Percentiles rank a stretch among this genome's conserved stretches.
These are phyloP conservation scores for Rhododendron williamsianum DNA, from an alignment of 148 eudicot species.

Conservation along the genomic window DNA sequence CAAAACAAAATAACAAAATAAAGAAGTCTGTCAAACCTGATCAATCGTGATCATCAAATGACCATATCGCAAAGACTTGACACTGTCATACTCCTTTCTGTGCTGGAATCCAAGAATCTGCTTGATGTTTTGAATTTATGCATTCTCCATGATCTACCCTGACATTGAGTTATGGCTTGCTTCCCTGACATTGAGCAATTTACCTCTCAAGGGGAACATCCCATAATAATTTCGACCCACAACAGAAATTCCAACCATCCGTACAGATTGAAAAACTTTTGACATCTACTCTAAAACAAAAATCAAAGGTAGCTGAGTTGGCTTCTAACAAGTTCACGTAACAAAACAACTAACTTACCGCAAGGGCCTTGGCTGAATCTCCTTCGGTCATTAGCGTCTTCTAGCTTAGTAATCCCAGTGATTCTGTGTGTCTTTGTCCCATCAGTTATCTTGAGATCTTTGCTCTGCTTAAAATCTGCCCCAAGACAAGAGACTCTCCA, in stretches of 20 bases:
- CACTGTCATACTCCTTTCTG: slow-evolving; percentile 57
- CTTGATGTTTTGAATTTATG: slow-evolving; percentile 68
- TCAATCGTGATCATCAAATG: slow-evolving; percentile 97
- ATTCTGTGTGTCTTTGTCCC: slow-evolving; percentile 58
- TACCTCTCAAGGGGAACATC: slow-evolving; percentile 88
- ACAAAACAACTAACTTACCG: slow-evolving; percentile 43
- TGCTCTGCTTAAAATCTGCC: slow-evolving; percentile 70
- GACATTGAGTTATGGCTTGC: slow-evolving; percentile 75
- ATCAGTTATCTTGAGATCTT: slow-evolving; percentile 84
- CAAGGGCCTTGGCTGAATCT: slow-evolving; percentile 95
- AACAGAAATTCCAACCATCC: slow-evolving; percentile 75
- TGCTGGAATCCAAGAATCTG: slow-evolving; percentile 85
- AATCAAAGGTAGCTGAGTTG: neutral
- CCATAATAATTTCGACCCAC: slow-evolving; percentile 70
- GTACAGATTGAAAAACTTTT: neutral
- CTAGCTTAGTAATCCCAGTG: slow-evolving; percentile 54
- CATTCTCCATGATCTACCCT: slow-evolving; percentile 69
- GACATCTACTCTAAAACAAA: neutral
- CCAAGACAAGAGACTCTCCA: slow-evolving; percentile 67
- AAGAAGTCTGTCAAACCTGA: slow-evolving; percentile 49
- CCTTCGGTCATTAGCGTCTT: slow-evolving; percentile 96
- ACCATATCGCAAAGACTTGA: slow-evolving; percentile 73
- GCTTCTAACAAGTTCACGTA: neutral
- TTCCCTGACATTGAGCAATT: slow-evolving; percentile 94
- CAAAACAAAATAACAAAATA: neutral